These are phyloP conservation scores for Epicoccum nigrum DNA, from an alignment of 2,329 filamentous ascomycete species.

Conservation along the genomic window DNA sequence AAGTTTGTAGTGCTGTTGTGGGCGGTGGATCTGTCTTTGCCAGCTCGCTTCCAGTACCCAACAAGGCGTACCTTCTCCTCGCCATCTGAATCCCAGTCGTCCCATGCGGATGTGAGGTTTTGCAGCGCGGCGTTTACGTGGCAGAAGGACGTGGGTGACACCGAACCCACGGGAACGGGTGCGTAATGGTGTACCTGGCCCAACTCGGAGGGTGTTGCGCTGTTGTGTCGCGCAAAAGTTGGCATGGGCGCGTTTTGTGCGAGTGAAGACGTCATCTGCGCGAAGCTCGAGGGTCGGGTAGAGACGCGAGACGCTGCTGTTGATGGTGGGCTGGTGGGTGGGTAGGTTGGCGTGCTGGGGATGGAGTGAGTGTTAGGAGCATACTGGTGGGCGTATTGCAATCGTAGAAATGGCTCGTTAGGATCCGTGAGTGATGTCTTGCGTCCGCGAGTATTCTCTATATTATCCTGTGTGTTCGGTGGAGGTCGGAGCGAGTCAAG, in stretches of 20 bases:
- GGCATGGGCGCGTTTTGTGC: constrained; percentile 18
- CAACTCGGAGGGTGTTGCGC: constrained; percentile 38
- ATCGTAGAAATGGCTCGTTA: constrained; percentile 36
- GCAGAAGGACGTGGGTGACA: constrained; percentile 22
- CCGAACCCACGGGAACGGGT: constrained; percentile 20
- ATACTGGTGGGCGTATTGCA: constrained; percentile 34
- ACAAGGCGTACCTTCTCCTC: constrained; percentile 40
- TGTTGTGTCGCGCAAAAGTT: constrained; percentile 29
- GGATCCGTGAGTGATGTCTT: constrained; percentile 41
- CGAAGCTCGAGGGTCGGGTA: constrained; percentile 23
- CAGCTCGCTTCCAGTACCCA: constrained; percentile 28
- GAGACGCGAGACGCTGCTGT: constrained; percentile 35
- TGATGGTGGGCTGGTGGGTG: constrained; percentile 33
- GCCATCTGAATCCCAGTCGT: constrained; percentile 44
- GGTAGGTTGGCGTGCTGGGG: constrained; percentile 25
- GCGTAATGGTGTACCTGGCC: constrained; percentile 32
- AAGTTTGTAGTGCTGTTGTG: neutral
- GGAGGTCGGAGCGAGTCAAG: constrained; percentile 39
- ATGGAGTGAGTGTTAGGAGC: constrained; percentile 17
- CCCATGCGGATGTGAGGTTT: constrained; percentile 44
- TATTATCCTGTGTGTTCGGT: constrained; percentile 15
- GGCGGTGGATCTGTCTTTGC: constrained; percentile 7
- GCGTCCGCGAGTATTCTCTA: constrained; percentile 24
- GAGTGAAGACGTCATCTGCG: constrained; percentile 15
- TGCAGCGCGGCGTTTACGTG: constrained; percentile 35